phyloP scores from a whole-genome alignment of 2,329 filamentous ascomycete genomes.

The Chaetoscypha palmicola region DNA sequence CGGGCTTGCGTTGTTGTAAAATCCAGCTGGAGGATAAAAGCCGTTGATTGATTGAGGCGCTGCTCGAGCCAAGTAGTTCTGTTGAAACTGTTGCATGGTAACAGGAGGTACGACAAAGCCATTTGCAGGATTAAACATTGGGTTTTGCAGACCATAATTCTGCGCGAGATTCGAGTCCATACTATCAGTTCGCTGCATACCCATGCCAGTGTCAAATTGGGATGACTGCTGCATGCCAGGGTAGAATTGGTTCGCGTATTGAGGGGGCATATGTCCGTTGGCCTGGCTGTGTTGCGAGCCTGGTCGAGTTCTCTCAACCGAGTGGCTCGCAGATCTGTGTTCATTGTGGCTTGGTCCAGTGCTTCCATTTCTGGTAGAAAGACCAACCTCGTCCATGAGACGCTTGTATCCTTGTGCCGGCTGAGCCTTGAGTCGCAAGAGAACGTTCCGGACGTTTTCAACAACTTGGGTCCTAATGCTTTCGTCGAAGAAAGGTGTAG shows the following conservation, averaged over 20 bases:
- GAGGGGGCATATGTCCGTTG: constrained; percentile 38
- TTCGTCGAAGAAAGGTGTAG: constrained; percentile 95
- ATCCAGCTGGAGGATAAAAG: constrained; percentile 51
- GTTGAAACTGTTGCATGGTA: constrained; percentile 52
- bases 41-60: constrained; percentile 47
- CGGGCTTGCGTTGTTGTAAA: constrained; percentile 43
- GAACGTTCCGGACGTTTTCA: constrained; percentile 83
- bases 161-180: constrained; percentile 44
- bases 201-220: constrained; percentile 46
- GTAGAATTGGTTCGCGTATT: constrained; percentile 45
- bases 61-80: constrained; percentile 48
- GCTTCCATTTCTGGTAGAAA: constrained; percentile 58
- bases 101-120: constrained; percentile 43
- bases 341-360: constrained; percentile 30
- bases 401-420: constrained; percentile 96
- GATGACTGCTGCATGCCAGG: constrained; percentile 40
- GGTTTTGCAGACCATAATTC: constrained; percentile 42
- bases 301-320: constrained; percentile 46
- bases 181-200: constrained; percentile 45
- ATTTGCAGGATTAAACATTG: constrained; percentile 44
- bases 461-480: constrained; percentile 79
- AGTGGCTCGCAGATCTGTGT: constrained; percentile 32
- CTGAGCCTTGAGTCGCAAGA: constrained; percentile 85
- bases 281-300: constrained; percentile 45
- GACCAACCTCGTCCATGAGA: constrained; percentile 94